Base-by-base conservation (phyloP, 2,329 filamentous ascomycete species). In the Pseudogymnoascus sp. region DNA sequence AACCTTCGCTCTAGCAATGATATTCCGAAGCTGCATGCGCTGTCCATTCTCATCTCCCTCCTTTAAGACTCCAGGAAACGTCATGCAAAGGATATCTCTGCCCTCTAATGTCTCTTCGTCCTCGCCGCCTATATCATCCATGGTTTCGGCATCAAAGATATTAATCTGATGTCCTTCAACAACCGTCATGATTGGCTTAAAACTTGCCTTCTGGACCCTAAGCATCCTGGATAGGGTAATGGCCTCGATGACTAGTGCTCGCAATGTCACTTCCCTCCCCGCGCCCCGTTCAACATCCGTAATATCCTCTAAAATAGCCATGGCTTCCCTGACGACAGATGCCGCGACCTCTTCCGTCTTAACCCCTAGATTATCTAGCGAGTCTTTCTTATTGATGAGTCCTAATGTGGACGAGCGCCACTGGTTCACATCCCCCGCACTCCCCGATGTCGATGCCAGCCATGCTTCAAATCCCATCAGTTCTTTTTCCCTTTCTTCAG, bases 321-420 rank as follows among this genome's bases (percentile, higher is more conserved):
- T 84, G 61, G 83, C 74, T 53, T 77, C 78, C 2, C 73, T 68
- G 14, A 84, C 72, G 42, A 84, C 75, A 11, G 70, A 69, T 38
- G 81, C 77, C 14, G 76, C 75, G 34, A 80, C 70, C 23, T 70
- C 67, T 18, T 73, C 66, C 3, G 82, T 84, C 68, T 81, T 76
- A 12, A 73, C 69, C 60, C 79, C 75, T 36, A 85, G 76, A 63
- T 76, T 78, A 36, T 76, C 69, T 14, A 75, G 72, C 5, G 81
- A 77, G 65, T 84, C 82, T 68, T 83, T 83, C 62, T 79, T 80
- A 60, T 60, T 60, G 60, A 89, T 73, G 46, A 86, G 78, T 25
- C 82, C 78, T 42, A 89, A 78, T 1, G 86, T 89, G n/a, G 80
- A 78, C 5, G 86, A 84, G 40, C 87, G 84, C 86, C 86, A 89